Base-by-base conservation (phyloP, 2,329 filamentous ascomycete species). In the Pseudodiploospora longispora region DNA sequence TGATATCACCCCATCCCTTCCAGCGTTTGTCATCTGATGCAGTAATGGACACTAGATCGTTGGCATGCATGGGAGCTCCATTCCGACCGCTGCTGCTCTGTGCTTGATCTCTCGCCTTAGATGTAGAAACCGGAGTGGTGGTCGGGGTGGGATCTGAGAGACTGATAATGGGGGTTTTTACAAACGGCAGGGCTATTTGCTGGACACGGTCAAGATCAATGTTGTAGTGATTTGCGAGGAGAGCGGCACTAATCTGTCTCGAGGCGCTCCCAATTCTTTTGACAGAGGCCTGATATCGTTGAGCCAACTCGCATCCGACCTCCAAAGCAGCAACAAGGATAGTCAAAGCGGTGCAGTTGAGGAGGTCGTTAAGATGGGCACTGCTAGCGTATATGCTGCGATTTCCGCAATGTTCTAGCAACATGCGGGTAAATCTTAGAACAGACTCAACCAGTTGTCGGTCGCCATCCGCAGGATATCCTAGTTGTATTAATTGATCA, bases 331-430 rank as follows among this genome's bases (percentile, higher is more conserved):
- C 77, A 58, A 85, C 81, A 43, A 98, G 74, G 40, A 98, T 75
- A 29, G 82, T 78, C 46, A 91, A 74, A 27, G 85, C 90, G 3
- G 87, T 91, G 37, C 86, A 91, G 64, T 96, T 87, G 47, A 98
- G 77, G 35, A 98, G 75, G 59, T 90, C 83, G 60, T 91, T 93
- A 49, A 98, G 71, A 56, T 94, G 87, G 52, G 83, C 76, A 62
- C 91, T 97, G 70, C 93, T 98, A 48, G 85, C 87, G 63, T 97
- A 98, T 56, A 98, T 82, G 68, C 90, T 96, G 54, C 94, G 78
- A 60, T 98, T 98, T 47, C 91, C 93, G 65, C 93, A 98, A 61
- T 95, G 93, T 61, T 97, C 88, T 41, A 97, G 70, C 30, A 98
- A 74, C 63, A 95, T 78, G 49, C 84, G 80, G 27, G 90, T 95